Evolutionary conservation across 306 rosid species (phyloP).

Genomic region (Gillenia trifoliata): DNA sequence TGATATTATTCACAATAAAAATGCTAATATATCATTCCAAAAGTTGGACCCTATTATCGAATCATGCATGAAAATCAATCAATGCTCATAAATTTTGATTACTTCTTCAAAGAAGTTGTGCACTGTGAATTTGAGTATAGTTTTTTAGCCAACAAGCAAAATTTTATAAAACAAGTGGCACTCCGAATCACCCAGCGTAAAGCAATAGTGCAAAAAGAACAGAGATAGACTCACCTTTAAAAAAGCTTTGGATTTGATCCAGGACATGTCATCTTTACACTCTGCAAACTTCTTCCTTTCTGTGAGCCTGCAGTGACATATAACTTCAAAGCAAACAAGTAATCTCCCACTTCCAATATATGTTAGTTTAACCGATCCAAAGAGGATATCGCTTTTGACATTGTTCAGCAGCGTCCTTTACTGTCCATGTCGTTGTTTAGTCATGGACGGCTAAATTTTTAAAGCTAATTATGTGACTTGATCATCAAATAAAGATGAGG

Average conservation of each 20-base stretch:
- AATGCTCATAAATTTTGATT: neutral
- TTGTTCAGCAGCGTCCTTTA: conserved; percentile 29
- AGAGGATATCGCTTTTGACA: conserved; percentile 28
- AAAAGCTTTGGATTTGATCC: conserved; percentile 38
- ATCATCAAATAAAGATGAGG: conserved; percentile 39
- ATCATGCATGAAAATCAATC: neutral
- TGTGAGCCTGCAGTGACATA: conserved; percentile 13
- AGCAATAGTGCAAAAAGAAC: neutral
- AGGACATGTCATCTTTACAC: conserved; percentile 21
- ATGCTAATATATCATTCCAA: neutral
- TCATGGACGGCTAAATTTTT: conserved; percentile 26
- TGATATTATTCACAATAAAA: neutral
- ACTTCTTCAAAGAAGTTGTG: neutral
- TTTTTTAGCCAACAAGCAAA: neutral
- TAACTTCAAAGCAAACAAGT: conserved; percentile 25
- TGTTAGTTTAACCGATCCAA: conserved; percentile 25
- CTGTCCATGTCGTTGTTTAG: conserved; percentile 36
- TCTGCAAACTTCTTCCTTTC: conserved; percentile 22
- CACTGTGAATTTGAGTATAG: neutral
- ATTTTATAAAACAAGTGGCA: conserved; percentile 10
- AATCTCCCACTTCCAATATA: conserved; percentile 29
- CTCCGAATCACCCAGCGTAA: conserved; percentile 3
- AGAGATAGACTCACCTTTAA: conserved; percentile 28
- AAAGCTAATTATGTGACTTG: conserved; percentile 32
- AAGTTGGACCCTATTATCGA: neutral